Evolutionary conservation across 352 stramenopile species (phyloP).

Genomic region (Pythium myriotylum): DNA sequence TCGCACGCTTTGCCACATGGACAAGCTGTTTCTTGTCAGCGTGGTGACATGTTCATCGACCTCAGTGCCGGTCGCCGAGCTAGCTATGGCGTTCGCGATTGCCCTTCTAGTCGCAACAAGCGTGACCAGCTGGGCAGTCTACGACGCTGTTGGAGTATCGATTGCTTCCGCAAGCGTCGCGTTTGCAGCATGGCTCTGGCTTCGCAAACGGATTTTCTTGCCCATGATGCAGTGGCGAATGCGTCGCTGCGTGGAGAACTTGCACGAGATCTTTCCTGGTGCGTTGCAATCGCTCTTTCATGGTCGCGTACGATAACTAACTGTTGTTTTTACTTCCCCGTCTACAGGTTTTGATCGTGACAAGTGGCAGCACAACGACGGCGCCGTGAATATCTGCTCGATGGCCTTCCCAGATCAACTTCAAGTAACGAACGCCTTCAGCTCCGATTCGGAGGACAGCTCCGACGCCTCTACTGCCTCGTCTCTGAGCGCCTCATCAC

Average conservation of each 20-base stretch:
- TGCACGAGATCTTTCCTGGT: slow-evolving; percentile 57
- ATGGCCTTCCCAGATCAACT: slow-evolving; percentile 41
- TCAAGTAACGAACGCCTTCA: neutral
- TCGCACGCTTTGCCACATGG: slow-evolving; percentile 46
- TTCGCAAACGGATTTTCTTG: slow-evolving; percentile 27
- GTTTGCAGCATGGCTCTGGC: slow-evolving; percentile 24
- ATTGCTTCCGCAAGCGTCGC: slow-evolving; percentile 6
- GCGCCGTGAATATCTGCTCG: slow-evolving; percentile 70
- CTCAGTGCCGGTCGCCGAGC: slow-evolving; percentile 28
- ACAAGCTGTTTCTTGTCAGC: slow-evolving; percentile 60
- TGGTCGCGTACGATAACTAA: too few species aligned
- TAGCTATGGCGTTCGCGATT: slow-evolving; percentile 1
- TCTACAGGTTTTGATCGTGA: slow-evolving; percentile 49
- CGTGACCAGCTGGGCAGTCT: neutral
- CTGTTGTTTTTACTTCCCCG: too few species aligned
- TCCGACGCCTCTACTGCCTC: slow-evolving; percentile 15
- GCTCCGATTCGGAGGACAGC: slow-evolving; percentile 7
- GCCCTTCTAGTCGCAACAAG: neutral
- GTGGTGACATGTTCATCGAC: slow-evolving; percentile 57
- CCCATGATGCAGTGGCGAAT: slow-evolving; percentile 36
- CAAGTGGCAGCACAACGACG: slow-evolving; percentile 70
- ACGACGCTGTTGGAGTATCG: slow-evolving; percentile 1
- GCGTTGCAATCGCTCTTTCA: too few species aligned
- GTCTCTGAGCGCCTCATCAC: slow-evolving; percentile 5
- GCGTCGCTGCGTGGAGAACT: slow-evolving; percentile 36